Evolutionary conservation across 2,329 filamentous ascomycete genomes (phyloP), one percentile per base, ranked within the genome.

Genomic region (Acephala macrosclerotiorum): DNA sequence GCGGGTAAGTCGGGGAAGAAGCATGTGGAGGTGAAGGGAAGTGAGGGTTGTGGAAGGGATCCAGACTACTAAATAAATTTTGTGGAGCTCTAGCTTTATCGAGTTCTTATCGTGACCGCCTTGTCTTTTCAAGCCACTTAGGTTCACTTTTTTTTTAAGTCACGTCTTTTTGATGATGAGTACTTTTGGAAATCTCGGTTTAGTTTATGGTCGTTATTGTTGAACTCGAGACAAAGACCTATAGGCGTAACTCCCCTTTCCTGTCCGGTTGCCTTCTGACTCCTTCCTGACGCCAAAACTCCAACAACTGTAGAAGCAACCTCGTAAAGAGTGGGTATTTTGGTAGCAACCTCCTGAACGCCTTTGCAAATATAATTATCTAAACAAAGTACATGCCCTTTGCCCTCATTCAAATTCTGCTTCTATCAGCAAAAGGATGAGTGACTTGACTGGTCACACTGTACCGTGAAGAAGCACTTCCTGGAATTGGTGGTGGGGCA

Each of bases 401-500:
- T 20, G 29, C n/a, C 35, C n/a, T 29, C 25, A 56, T 66, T 29
- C 18, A 53, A 8, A 53, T 29, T 33, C 49, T 53, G 49, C 29
- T 22, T 29, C 22, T 11, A 53, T 53, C 49, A 53, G 49, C 49
- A 53, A 53, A 53, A 9, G 49, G 49, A 33, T 53, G 49, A 18
- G 49, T 53, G 49, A 16, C 11, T 53, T 33, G 49, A 29, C 49
- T 53, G 49, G 49, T 53, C 26, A 53, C 49, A 33, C 49, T 53
- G 18, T 53, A 53, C 49, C 53, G 73, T 68, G n/a, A 69, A 67
- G 59, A 70, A 72, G 25, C 68, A 69, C 55, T 66, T 70, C 49
- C 73, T 75, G 45, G 76, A 76, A 49, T 70, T 65, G 33, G 77
- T 57, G 82, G 81, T 58, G 82, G 81, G n/a, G 65, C 64, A 16